A percentile compares a stretch with the other conserved stretches of the same genome.
Conservation (phyloP, 352 stramenopile species). For the Phytopythium helicoides region DNA sequence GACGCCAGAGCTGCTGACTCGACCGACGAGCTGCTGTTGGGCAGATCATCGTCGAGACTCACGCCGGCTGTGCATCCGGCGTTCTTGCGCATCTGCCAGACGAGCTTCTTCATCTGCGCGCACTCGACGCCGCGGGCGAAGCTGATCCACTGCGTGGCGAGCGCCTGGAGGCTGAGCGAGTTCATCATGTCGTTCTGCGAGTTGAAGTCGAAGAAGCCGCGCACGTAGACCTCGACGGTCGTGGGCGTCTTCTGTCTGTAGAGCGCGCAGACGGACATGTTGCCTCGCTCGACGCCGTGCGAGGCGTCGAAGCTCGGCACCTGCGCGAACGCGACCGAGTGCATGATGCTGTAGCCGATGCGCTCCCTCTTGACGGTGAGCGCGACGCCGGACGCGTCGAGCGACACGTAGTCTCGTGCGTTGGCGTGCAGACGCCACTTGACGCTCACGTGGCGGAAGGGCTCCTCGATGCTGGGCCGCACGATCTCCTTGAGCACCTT, state of each 20-base stretch:
- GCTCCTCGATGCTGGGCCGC: conserved; percentile 31
- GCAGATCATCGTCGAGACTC: neutral
- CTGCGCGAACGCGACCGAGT: conserved; percentile 54
- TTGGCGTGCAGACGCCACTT: conserved; percentile 50
- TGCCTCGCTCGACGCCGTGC: conserved; percentile 40
- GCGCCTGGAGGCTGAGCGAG: conserved; percentile 31
- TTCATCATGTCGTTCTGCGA: conserved; percentile 40
- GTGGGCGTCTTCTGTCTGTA: conserved; percentile 39
- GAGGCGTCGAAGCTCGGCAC: conserved; percentile 27
- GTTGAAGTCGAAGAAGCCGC: conserved; percentile 47
- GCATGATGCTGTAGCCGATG: conserved; percentile 49
- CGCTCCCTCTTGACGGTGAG: conserved; percentile 28
- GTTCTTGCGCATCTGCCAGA: conserved; percentile 37
- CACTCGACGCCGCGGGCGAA: conserved; percentile 32
- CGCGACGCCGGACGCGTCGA: conserved; percentile 42
- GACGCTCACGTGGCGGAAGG: conserved; percentile 47
- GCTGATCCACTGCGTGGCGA: conserved; percentile 29
- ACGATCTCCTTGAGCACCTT: conserved; percentile 47
- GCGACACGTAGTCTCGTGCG: conserved; percentile 48
- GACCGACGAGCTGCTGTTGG: neutral
- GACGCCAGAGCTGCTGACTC: neutral
- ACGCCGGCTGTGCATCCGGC: conserved; percentile 5
- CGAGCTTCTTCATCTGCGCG: conserved; percentile 50
- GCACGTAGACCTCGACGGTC: conserved; percentile 50
- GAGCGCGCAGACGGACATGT: conserved; percentile 50